Evolutionary conservation across 768 basidiomycete genomes (phyloP), one percentile per base, ranked within the genome.

Genomic region (Termitomyces bulborhizus): DNA sequence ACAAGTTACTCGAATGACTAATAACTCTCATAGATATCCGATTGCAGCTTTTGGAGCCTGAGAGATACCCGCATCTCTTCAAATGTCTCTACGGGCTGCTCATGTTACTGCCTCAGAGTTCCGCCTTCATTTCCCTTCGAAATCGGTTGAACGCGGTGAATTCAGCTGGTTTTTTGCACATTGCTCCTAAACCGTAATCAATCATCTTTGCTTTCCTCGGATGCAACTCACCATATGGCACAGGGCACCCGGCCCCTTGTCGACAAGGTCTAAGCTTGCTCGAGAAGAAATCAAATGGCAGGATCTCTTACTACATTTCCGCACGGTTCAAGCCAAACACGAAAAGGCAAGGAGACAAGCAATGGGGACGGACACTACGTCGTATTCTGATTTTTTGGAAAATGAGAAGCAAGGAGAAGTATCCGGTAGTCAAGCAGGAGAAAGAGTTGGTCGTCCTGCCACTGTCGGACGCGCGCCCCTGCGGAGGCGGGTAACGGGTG

Each of bases 251-350:
- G 68, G 68, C n/a, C 54, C 72, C 55, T 64, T 73, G 46, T 65
- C 84, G 2, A 75, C 84, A 18, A 83, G 93, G 24, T 88, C 92
- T 3, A 96, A 96, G 68, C 75, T 83, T 31, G 77, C 79, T 3
- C 81, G 90, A 26, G 93, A 91, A 42, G 93, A 97, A 51, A 97
- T 99, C 67, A 98, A 97, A 67, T 99, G 97, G 97, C 86, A 87
- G 65, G 97, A 98, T 57, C 79, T 99, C 0, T 80, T 98, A 9
- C 78, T 80, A 4, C 97, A 99, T 68, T 99, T 99, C 76, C 86
- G 95, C 16, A 74, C 82, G 0, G 85, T 97, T 1, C 97, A 99
- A 69, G 77, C 80, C 34, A 88, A 85, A 62, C 95, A 98, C 66
- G 95, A 98, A 73, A 95, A 94, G 66, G 83, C 93, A 4, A 83